Base-by-base conservation (phyloP, 2,329 filamentous ascomycete species). In the Myriosclerotinia curreyana region DNA sequence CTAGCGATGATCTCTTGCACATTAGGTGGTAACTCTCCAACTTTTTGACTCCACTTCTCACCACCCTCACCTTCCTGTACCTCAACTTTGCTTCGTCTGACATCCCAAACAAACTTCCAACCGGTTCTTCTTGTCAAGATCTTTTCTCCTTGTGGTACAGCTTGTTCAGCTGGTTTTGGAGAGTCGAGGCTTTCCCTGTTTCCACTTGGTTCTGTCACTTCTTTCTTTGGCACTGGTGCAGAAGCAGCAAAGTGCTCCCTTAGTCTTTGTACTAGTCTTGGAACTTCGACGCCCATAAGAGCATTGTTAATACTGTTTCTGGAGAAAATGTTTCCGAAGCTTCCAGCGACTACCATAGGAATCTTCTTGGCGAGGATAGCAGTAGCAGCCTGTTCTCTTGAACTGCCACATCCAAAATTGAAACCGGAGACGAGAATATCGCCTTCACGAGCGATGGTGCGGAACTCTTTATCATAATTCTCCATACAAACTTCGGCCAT, bases 401-500 rank as follows among this genome's bases (percentile, higher is more conserved):
- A 92, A 64, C 81, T 86, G 22, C 92, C 92, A 69, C 87, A 92
- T 55, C 94, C 94, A 73, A 97, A 96, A 79, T 96, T 96, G 80
- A 87, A 95, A 40, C 92, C 92, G 0, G 87, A 79, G 0, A 97
- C 92, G 0, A 97, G 83, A 62, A 97, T 91, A 71, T 98, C 93
- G 56, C 86, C 86, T 0, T 84, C 74, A 68, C 83, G 83, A 53
- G 89, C 87, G 44, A 87, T 80, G 0, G 77, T 75, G 12, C 81
- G 76, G 74, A 97, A 97, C 0, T 80, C 75, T 0, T 83, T 78
- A 74, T 98, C 94, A 78, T 96, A 98, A 81, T 98, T 98, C 75
- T 89, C 84, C 92, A 98, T 97, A 76, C 90, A 93, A 0, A 93
- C 92, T 69, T 90, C 80, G 0, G 92, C 91, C 94, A 98, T 97